Base-by-base conservation (phyloP, 2,329 filamentous ascomycete genomes). In the Arthrinium phaeospermum region DNA sequence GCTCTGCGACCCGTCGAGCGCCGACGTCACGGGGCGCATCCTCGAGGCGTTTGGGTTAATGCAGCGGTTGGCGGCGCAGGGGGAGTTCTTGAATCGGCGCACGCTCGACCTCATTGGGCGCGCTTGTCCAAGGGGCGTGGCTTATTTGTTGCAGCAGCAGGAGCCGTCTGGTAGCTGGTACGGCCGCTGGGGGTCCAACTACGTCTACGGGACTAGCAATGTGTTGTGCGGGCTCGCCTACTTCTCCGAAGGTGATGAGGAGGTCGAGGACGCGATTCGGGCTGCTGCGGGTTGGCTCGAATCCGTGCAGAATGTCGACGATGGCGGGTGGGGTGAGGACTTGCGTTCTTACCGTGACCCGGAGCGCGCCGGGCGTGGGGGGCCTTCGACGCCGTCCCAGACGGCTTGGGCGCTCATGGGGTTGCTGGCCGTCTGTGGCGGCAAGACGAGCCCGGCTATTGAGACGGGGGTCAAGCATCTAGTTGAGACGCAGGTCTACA, bases 121-220 rank as follows among this genome's bases (percentile, higher is more conserved):
- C 14, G 34, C 64, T 22, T 76, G 71, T 22, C 37, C 70, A 3
- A 72, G 76, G 8, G 80, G 70, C 1, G 74, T 82, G 22, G 19
- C 37, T 0, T 81, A 78, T 67, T 74, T 82, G 19, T 24, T 70
- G 8, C 34, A 37, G 0, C 72, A 69, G 1, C 80, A 81, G 70
- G 78, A 81, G 49, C 4, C 72, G 1, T 74, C 41, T 2, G 81
- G 81, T 5, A 68, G 71, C 1, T 83, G 81, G 80, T 80, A 70
- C 46, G 80, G 80, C 3, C 77, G 81, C 16, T 82, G 81, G 81
- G 79, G 77, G 0, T 68, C 70, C 37, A 83, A 82, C 71, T 83
- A 82, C 69, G 71, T 82, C 8, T 81, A 80, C 64, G 81, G 81
- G 1, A 82, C 81, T 4, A 77, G 78, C 69, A 76, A 79, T 72